Conservation (phyloP, 371 early-diverging fungal species). For the Mucor circinelloides region DNA sequence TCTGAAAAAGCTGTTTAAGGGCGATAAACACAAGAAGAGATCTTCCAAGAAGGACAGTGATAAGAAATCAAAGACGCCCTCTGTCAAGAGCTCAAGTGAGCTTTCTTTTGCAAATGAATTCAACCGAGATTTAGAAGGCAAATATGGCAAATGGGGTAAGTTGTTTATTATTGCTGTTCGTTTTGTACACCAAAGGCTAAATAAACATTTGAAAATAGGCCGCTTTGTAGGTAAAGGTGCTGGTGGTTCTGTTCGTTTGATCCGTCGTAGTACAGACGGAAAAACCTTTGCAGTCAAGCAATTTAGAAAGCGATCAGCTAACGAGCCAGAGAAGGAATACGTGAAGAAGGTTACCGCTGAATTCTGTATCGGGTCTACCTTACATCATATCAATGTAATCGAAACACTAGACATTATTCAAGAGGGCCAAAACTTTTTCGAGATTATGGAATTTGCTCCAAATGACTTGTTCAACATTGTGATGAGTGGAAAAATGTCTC, state of each 20-base stretch:
- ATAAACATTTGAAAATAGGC: slow-evolving; percentile 17
- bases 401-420: slow-evolving; percentile 80
- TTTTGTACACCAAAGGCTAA: neutral
- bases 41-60: slow-evolving; percentile 40
- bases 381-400: slow-evolving; percentile 83
- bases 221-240: slow-evolving; percentile 70
- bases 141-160: slow-evolving; percentile 54
- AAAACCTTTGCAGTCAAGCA: slow-evolving; percentile 79
- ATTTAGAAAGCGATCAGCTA: slow-evolving; percentile 65
- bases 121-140: slow-evolving; percentile 28
- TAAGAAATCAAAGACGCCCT: slow-evolving; percentile 42
- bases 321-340: slow-evolving; percentile 76
- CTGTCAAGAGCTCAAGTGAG: slow-evolving; percentile 27
- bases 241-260: slow-evolving; percentile 73
- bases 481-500: slow-evolving; percentile 60
- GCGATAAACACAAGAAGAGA: slow-evolving; percentile 16
- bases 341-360: slow-evolving; percentile 82
- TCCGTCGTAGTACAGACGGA: slow-evolving; percentile 54
- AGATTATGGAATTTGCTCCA: slow-evolving; percentile 84
- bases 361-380: slow-evolving; percentile 78
- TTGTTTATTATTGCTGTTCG: neutral
- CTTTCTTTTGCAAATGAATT: slow-evolving; percentile 46
- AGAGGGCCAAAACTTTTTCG: slow-evolving; percentile 60
- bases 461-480: slow-evolving; percentile 73
- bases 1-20: slow-evolving; percentile 29